Conservation (phyloP, 2,329 filamentous ascomycete species). For the Fusarium sambucinum region DNA sequence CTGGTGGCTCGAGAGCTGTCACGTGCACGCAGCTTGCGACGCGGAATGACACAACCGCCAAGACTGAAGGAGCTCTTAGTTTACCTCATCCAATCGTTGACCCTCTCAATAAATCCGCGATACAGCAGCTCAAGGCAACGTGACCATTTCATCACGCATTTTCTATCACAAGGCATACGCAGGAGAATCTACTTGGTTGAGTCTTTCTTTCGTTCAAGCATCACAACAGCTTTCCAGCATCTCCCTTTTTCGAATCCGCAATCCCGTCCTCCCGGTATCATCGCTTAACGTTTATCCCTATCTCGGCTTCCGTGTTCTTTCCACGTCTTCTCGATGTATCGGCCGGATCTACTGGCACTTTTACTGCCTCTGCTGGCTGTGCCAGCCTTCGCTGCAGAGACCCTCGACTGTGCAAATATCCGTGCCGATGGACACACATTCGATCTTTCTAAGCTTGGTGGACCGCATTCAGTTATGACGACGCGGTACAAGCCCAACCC, state of each 20-base stretch:
- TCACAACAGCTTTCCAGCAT: background rate
- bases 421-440: slow-evolving; percentile 70
- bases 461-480: slow-evolving; percentile 76
- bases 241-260: slow-evolving; percentile 21
- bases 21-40: slow-evolving; percentile 48
- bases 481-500: slow-evolving; percentile 64
- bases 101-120: slow-evolving; percentile 39
- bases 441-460: slow-evolving; percentile 72
- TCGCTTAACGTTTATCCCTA: slow-evolving; percentile 6
- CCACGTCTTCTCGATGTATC: slow-evolving; percentile 54
- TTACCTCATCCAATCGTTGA: slow-evolving; percentile 39
- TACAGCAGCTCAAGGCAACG: slow-evolving; percentile 46
- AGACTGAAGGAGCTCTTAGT: slow-evolving; percentile 43
- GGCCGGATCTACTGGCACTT: slow-evolving; percentile 54
- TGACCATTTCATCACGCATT: slow-evolving; percentile 47
- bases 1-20: slow-evolving; percentile 35
- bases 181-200: slow-evolving; percentile 1
- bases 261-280: slow-evolving; percentile 8
- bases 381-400: slow-evolving; percentile 58
- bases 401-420: slow-evolving; percentile 73
- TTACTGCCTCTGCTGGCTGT: slow-evolving; percentile 55
- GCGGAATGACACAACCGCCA: slow-evolving; percentile 51
- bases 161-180: slow-evolving; percentile 26
- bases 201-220: slow-evolving; percentile 2
- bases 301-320: slow-evolving; percentile 15